Conservation (phyloP, 1,284 basidiomycete species). For the Grifola frondosa region DNA sequence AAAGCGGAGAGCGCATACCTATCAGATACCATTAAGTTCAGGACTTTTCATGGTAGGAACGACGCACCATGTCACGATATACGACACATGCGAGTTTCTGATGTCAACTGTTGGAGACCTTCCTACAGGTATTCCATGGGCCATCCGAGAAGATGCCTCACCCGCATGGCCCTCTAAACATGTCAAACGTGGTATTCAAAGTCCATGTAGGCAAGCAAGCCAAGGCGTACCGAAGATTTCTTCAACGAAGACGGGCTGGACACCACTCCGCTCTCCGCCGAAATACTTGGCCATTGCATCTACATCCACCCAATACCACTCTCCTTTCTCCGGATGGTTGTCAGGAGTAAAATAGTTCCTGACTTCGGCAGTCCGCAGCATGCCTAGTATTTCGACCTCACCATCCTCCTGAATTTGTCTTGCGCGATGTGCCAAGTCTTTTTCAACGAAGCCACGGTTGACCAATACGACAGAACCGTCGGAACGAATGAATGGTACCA, state of each 20-base stretch:
- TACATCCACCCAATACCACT: slow-evolving; percentile 94
- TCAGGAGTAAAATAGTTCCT: slow-evolving; percentile 86
- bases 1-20: slow-evolving; percentile 76
- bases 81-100: slow-evolving; percentile 93
- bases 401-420: slow-evolving; percentile 42
- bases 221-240: slow-evolving; percentile 73
- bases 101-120: slow-evolving; percentile 84
- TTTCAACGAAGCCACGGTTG: slow-evolving; percentile 88
- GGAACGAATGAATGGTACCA: slow-evolving; percentile 80
- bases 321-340: slow-evolving; percentile 77
- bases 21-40: not conserved
- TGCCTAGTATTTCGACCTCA: slow-evolving; percentile 69
- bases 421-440: slow-evolving; percentile 46
- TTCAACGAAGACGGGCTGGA: slow-evolving; percentile 87
- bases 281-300: slow-evolving; percentile 78
- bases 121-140: slow-evolving; percentile 84
- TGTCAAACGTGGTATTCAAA: not conserved
- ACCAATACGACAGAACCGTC: slow-evolving; percentile 83
- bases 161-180: slow-evolving; percentile 75
- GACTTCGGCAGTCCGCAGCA: slow-evolving; percentile 70
- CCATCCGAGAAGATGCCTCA: slow-evolving; percentile 62
- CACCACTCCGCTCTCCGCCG: slow-evolving; percentile 66
- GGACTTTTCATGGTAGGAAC: not conserved
- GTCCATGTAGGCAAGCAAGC: not conserved
- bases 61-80: slow-evolving; percentile 89